phyloP scores from a whole-genome alignment of 2,329 filamentous ascomycete genomes.

The Penicillium corylophilum region DNA sequence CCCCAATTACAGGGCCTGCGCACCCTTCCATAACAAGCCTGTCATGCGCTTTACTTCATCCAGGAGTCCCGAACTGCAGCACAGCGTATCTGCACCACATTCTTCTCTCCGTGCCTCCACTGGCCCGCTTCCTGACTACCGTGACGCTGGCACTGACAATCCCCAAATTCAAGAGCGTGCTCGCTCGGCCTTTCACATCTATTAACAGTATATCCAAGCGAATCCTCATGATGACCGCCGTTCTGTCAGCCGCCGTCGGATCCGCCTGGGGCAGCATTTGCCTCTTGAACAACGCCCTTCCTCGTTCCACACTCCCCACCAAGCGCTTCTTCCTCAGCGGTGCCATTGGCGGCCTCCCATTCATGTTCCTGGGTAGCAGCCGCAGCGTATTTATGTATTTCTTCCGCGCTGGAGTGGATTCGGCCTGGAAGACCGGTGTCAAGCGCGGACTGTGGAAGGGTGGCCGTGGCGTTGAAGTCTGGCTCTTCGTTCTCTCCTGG shows the following conservation, averaged over 20 bases:
- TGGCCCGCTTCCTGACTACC: slow-evolving; percentile 69
- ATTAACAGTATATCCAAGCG: slow-evolving; percentile 65
- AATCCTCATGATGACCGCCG: slow-evolving; percentile 72
- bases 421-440: slow-evolving; percentile 87
- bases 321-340: slow-evolving; percentile 90
- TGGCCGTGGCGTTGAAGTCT: slow-evolving; percentile 77
- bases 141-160: slow-evolving; percentile 68
- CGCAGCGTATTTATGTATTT: slow-evolving; percentile 74
- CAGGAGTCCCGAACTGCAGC: slow-evolving; percentile 80
- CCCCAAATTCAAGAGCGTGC: slow-evolving; percentile 65
- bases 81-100: slow-evolving; percentile 86
- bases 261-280: slow-evolving; percentile 88
- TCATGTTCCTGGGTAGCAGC: slow-evolving; percentile 64
- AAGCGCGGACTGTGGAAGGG: slow-evolving; percentile 88
- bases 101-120: slow-evolving; percentile 74
- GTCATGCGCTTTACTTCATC: slow-evolving; percentile 87
- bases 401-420: slow-evolving; percentile 75
- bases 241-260: slow-evolving; percentile 79
- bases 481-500: slow-evolving; percentile 76
- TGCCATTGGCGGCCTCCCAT: slow-evolving; percentile 73
- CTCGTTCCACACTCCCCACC: slow-evolving; percentile 70
- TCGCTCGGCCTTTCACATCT: slow-evolving; percentile 67
- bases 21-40: slow-evolving; percentile 83
- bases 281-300: slow-evolving; percentile 78
- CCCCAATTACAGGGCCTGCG: slow-evolving; percentile 76